A percentile compares a stretch with the other conserved stretches of the same genome.
Evolutionary conservation across 257 asterid species (phyloP).

Genomic region (Gentiana straminea): DNA sequence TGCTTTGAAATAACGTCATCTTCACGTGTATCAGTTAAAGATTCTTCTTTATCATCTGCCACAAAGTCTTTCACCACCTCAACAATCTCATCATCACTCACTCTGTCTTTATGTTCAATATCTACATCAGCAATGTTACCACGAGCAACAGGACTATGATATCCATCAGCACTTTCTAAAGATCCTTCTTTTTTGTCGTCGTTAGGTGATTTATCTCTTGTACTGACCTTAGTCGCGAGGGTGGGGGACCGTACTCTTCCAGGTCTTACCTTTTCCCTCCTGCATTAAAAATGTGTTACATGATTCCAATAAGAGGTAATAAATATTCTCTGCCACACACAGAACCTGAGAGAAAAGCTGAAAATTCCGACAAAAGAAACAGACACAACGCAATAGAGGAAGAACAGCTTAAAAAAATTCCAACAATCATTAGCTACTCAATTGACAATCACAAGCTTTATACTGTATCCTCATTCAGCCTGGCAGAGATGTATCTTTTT

Average conservation of each 20-base stretch:
- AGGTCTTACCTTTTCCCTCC: slow-evolving; percentile 27
- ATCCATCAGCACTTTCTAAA: slow-evolving; percentile 32
- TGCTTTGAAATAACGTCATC: slow-evolving; percentile 28
- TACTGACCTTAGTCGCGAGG: slow-evolving; percentile 22
- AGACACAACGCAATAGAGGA: too few relatives aligned
- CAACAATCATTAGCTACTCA: too few relatives aligned
- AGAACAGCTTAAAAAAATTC: too few relatives aligned
- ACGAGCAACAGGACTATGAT: slow-evolving; percentile 28
- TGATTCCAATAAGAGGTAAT: too few relatives aligned
- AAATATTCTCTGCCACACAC: too few relatives aligned
- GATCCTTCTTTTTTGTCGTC: slow-evolving; percentile 36
- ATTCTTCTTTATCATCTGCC: slow-evolving; percentile 34
- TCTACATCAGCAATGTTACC: slow-evolving; percentile 39
- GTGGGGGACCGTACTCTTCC: slow-evolving; percentile 40
- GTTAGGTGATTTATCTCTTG: slow-evolving; percentile 21
- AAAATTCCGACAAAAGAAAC: too few relatives aligned
- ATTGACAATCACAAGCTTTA: too few relatives aligned
- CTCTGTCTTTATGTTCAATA: slow-evolving; percentile 28
- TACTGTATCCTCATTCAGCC: too few relatives aligned
- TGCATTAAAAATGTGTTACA: slow-evolving; percentile 9
- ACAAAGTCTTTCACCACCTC: slow-evolving; percentile 32
- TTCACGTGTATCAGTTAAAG: slow-evolving; percentile 17
- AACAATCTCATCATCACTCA: slow-evolving; percentile 26
- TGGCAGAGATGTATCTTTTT: too few relatives aligned
- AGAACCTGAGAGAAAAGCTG: too few relatives aligned